phyloP scores from a whole-genome alignment of 2,329 filamentous ascomycete genomes.

The Colletotrichum sp. region DNA sequence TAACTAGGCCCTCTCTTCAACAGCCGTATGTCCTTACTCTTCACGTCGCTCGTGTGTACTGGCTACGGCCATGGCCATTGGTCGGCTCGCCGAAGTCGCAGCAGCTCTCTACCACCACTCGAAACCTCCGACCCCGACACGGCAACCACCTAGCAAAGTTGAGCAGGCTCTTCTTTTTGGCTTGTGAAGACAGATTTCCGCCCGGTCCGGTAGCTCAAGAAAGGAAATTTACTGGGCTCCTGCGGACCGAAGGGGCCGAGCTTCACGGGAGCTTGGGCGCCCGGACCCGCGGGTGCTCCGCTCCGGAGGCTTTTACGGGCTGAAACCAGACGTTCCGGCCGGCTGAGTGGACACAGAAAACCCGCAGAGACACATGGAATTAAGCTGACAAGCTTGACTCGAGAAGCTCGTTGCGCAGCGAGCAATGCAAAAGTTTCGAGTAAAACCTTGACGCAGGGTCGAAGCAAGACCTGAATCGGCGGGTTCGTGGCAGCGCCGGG shows the following conservation, averaged over 20 bases:
- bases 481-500: not conserved
- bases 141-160: not conserved
- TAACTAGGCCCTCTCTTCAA: not conserved
- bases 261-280: not conserved
- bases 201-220: not conserved
- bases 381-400: not conserved
- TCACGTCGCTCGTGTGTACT: not conserved
- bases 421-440: not conserved
- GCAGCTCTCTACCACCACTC: not conserved
- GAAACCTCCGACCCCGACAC: not conserved
- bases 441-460: not conserved
- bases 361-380: not conserved
- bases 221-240: not conserved
- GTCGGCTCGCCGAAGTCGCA: not conserved
- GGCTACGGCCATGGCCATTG: not conserved
- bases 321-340: not conserved
- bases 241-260: not conserved
- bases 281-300: constrained; percentile 3
- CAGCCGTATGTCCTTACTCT: not conserved
- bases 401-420: not conserved
- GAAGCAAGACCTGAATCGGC: not conserved
- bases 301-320: not conserved
- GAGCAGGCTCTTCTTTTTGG: not conserved
- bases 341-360: not conserved
- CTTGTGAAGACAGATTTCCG: not conserved